A percentile compares a stretch with the other conserved stretches of the same genome.
phyloP scores from a whole-genome alignment of 1,284 basidiomycete genomes.

The Leccinum angustisporum region DNA sequence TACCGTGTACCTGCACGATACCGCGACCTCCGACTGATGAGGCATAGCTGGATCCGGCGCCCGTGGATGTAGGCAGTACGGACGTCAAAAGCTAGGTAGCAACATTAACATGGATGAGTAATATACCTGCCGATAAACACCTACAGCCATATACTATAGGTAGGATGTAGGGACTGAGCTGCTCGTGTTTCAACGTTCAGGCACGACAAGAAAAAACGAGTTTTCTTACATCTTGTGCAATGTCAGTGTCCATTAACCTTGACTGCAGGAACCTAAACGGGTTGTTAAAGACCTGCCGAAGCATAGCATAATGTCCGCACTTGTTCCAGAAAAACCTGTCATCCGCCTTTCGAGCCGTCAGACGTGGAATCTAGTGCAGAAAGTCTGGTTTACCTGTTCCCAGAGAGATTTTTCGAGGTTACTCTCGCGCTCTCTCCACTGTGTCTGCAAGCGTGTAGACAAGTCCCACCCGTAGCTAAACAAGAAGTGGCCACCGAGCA shows the following conservation, averaged over 20 bases:
- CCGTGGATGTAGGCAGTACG: constrained; percentile 78
- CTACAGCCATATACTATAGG: constrained; percentile 91
- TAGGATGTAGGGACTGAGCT: constrained; percentile 88
- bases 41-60: constrained; percentile 79
- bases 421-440: constrained; percentile 58
- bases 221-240: constrained; percentile 58
- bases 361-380: constrained; percentile 13
- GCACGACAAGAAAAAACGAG: not conserved
- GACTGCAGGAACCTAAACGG: constrained; percentile 64
- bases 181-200: constrained; percentile 21
- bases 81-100: constrained; percentile 77
- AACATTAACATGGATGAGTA: constrained; percentile 11
- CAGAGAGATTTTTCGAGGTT: constrained; percentile 62
- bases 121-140: constrained; percentile 29
- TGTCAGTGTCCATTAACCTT: constrained; percentile 65
- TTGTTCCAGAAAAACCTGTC: constrained; percentile 99
- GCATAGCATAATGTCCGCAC: constrained; percentile 31
- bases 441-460: constrained; percentile 85
- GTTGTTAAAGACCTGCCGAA: constrained; percentile 7
- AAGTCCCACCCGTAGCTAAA: constrained; percentile 94
- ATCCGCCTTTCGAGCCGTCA: constrained; percentile 62
- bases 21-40: constrained; percentile 92
- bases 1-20: constrained; percentile 96
- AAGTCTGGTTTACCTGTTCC: constrained; percentile 59
- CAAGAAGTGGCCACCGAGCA: constrained; percentile 79